Conservation (phyloP, 1,284 basidiomycete species). For the Sphaerobolus stellatus region DNA sequence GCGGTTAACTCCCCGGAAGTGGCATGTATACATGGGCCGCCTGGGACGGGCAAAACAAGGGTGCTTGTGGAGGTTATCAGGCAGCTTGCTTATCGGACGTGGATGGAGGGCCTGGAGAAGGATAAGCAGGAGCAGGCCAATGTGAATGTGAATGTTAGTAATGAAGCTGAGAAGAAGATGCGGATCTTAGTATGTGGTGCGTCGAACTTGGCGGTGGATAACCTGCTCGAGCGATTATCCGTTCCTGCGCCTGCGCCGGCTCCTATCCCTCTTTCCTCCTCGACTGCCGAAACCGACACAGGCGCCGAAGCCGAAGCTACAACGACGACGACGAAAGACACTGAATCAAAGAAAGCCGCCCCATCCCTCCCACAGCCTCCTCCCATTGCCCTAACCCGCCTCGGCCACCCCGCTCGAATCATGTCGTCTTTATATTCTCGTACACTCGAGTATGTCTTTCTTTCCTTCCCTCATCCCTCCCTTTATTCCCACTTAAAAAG, state of each 20-base stretch:
- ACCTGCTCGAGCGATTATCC: constrained; percentile 82
- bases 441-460: constrained; percentile 9
- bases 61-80: constrained; percentile 89
- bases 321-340: too few species aligned
- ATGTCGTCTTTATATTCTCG: constrained; percentile 46
- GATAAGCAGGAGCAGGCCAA: constrained; percentile 50
- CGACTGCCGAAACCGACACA: not conserved
- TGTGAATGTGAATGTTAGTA: too few species aligned
- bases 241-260: constrained; percentile 34
- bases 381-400: constrained; percentile 57
- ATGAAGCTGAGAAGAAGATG: constrained; percentile 32
- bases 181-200: constrained; percentile 84
- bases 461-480: not conserved
- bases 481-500: too few species aligned
- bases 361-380: too few species aligned
- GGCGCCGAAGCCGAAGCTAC: not conserved
- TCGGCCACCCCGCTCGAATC: constrained; percentile 93
- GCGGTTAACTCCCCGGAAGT: constrained; percentile 73
- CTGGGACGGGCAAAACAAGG: constrained; percentile 92
- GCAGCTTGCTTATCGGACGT: constrained; percentile 57
- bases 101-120: constrained; percentile 41
- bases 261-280: not conserved
- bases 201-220: constrained; percentile 90
- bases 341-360: too few species aligned
- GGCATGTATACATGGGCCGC: constrained; percentile 95